Evolutionary conservation across 257 asterid species (phyloP), one percentile per base, ranked within the genome.

Genomic region (Solanum microdontum): DNA sequence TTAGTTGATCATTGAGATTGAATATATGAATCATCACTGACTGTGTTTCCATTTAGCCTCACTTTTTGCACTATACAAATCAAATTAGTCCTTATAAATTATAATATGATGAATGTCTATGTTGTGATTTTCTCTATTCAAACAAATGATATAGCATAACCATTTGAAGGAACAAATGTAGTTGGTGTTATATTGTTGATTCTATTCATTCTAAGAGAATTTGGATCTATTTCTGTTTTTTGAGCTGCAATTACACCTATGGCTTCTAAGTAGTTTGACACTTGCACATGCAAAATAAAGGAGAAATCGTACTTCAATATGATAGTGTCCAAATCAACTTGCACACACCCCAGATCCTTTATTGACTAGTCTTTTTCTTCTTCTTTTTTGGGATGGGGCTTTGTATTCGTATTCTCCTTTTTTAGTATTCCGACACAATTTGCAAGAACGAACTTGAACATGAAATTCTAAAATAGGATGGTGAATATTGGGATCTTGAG

Each of bases 181-280:
- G 70, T 75, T 3, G 58, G 58, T 37, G 34, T 5, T 36, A 93
- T 92, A 90, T 91, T 95, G 45, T 90, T 93, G 74, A 95, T 87
- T 88, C 94, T 73, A 89, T 96, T 89, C 86, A 87, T 93, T 90
- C 98, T 90, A 40, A 96, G 90, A 32, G 99, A 94, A 91, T 89
- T 64, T 7, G 96, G 99, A 88, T 95, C 93, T 14, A 96, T 91
- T 87, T 97, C 99, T 11, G 98, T 97, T 87, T 93, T 96, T 83
- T 96, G 98, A 89, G 99, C 98, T 33, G 95, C 98, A 7, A 95
- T 62, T 32, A 95, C 95, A 83, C 99, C 98, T 66, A 96, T 93
- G 5, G 97, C 99, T 90, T 96, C 99, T 98, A 98, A 96, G 87
- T 96, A 95, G 86, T 96, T 96, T 33, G 98, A 91, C 68, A 94